Percentiles rank a stretch among this genome's conserved stretches.
These are phyloP conservation scores for Amauroascus niger DNA, from an alignment of 2,329 filamentous ascomycete genomes.

Conservation along the genomic window DNA sequence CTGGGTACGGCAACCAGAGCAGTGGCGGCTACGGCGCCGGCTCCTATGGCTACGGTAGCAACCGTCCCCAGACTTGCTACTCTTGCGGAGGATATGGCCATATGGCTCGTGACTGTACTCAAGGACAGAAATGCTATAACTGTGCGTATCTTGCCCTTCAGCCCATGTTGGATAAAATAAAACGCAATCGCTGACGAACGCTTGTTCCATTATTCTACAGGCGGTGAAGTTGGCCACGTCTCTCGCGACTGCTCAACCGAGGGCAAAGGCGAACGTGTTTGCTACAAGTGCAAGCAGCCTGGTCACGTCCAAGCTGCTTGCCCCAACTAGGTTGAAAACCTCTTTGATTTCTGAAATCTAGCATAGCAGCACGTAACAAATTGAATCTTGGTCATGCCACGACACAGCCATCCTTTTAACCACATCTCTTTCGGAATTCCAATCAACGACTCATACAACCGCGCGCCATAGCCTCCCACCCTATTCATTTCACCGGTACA, in stretches of 20 bases:
- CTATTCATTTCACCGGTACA: not conserved
- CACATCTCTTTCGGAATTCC: not conserved
- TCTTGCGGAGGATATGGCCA: conserved; percentile 95
- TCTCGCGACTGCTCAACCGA: conserved; percentile 94
- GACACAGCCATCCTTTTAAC: not conserved
- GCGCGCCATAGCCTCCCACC: not conserved
- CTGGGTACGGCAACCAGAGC: conserved; percentile 40
- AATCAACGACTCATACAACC: conserved; percentile 2
- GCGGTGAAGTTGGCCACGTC: conserved; percentile 82
- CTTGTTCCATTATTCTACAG: conserved; percentile 33
- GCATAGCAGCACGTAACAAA: conserved; percentile 4
- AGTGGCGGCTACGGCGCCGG: conserved; percentile 42
- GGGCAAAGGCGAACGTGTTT: conserved; percentile 82
- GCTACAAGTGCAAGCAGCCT: conserved; percentile 87
- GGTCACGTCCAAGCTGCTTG: conserved; percentile 92
- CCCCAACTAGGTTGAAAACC: conserved; percentile 55
- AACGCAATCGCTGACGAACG: conserved; percentile 8
- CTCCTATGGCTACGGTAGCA: conserved; percentile 42
- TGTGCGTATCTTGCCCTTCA: conserved; percentile 47
- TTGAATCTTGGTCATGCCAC: conserved; percentile 10
- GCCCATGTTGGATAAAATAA: conserved; percentile 7
- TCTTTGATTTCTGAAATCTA: conserved; percentile 3
- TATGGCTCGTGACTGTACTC: conserved; percentile 96
- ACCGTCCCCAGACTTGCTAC: conserved; percentile 80
- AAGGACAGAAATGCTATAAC: conserved; percentile 99